phyloP scores from a whole-genome alignment of 305 asterid genomes.

The Coffea humblotiana region DNA sequence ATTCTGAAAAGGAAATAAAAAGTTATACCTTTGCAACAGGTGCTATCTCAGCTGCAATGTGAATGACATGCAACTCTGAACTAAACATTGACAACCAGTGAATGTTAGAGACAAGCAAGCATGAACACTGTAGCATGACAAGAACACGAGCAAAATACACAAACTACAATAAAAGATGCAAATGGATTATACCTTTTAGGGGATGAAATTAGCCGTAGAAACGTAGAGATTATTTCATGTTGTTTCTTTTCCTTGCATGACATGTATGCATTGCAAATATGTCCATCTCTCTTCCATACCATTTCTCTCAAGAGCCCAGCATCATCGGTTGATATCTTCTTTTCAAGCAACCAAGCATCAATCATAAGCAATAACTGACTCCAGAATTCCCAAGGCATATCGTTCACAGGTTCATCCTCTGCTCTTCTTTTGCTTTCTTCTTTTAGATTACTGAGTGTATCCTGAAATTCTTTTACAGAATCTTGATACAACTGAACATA shows the following conservation, averaged over 20 bases:
- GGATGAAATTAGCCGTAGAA: constrained; percentile 55
- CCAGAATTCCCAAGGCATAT: constrained; percentile 83
- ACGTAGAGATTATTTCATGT: constrained; percentile 54
- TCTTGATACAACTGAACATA: constrained; percentile 77
- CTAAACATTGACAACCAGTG: constrained; percentile 43
- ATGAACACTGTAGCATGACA: not conserved
- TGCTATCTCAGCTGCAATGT: constrained; percentile 99
- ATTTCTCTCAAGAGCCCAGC: constrained; percentile 66
- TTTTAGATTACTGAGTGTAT: constrained; percentile 59
- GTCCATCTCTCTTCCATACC: constrained; percentile 72
- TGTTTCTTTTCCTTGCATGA: constrained; percentile 70
- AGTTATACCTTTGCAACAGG: constrained; percentile 93
- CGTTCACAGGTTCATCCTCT: constrained; percentile 44
- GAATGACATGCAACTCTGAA: constrained; percentile 80
- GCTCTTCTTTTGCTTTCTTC: constrained; percentile 61
- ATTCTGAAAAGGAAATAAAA: constrained; percentile 10
- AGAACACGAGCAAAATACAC: not conserved
- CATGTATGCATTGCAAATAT: constrained; percentile 58
- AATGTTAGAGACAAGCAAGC: constrained; percentile 30
- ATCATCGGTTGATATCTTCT: constrained; percentile 70
- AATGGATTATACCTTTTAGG: constrained; percentile 46
- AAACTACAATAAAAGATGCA: constrained; percentile 1
- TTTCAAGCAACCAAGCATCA: constrained; percentile 95
- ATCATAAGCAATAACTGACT: constrained; percentile 77
- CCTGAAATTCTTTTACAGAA: constrained; percentile 92